Evolutionary conservation across 2,329 filamentous ascomycete genomes (phyloP).

Genomic region (Penicillium sp.): DNA sequence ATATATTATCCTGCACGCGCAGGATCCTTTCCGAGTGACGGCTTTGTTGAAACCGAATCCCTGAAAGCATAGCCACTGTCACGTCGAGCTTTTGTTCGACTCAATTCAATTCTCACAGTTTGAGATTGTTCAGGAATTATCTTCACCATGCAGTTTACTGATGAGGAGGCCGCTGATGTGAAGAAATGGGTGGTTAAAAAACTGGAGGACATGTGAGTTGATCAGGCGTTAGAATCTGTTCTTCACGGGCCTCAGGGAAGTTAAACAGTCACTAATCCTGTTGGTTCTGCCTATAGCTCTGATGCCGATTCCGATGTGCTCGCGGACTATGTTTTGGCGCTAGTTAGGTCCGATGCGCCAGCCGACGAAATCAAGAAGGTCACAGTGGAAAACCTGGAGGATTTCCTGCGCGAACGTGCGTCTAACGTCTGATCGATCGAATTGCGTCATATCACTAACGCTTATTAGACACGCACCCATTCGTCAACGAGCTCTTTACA

Average conservation of each 20-base stretch:
- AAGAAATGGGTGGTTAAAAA: slow-evolving; percentile 59
- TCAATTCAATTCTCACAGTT: background rate
- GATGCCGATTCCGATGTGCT: slow-evolving; percentile 61
- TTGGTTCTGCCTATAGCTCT: slow-evolving; percentile 44
- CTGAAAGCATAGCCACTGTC: slow-evolving; percentile 1
- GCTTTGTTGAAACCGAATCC: slow-evolving; percentile 10
- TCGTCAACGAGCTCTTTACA: slow-evolving; percentile 56
- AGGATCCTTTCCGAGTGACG: background rate
- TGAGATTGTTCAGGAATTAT: background rate
- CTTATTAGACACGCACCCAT: slow-evolving; percentile 47
- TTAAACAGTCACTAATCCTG: slow-evolving; percentile 2
- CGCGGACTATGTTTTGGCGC: slow-evolving; percentile 60
- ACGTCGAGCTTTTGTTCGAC: background rate
- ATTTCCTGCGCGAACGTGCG: slow-evolving; percentile 56
- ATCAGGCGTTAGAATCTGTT: background rate
- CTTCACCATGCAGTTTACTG: slow-evolving; percentile 52
- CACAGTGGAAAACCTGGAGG: slow-evolving; percentile 55
- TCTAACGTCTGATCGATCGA: slow-evolving; percentile 19
- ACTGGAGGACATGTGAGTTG: slow-evolving; percentile 55
- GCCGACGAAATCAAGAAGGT: slow-evolving; percentile 53
- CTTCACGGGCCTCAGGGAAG: background rate
- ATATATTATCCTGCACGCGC: background rate
- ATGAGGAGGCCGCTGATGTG: slow-evolving; percentile 51
- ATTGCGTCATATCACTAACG: slow-evolving; percentile 15
- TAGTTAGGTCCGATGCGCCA: slow-evolving; percentile 55